A percentile compares a stretch with the other conserved stretches of the same genome.
Evolutionary conservation across 176 grass and related monocot genomes (phyloP).

Genomic region (Elaeis guineensis): DNA sequence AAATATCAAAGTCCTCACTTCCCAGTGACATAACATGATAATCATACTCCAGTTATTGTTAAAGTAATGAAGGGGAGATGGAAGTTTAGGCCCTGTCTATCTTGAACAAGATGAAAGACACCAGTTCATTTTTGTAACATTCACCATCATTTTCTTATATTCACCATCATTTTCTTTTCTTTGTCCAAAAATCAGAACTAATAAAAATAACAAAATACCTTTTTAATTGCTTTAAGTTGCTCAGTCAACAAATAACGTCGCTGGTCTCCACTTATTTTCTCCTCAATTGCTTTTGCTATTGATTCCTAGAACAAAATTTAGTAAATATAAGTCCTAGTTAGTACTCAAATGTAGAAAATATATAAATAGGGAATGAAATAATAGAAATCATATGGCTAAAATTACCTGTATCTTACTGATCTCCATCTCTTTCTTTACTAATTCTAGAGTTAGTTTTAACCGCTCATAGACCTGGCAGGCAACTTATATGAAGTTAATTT

Average conservation of each 20-base stretch:
- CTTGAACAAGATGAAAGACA: too few species aligned
- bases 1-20: neutral
- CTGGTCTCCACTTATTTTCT: slow-evolving; percentile 95
- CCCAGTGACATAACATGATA: too few species aligned
- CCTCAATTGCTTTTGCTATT: slow-evolving; percentile 97
- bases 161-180: too few species aligned
- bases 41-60: too few species aligned
- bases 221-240: slow-evolving; percentile 99
- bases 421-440: slow-evolving; percentile 98
- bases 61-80: too few species aligned
- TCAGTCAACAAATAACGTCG: slow-evolving; percentile 92
- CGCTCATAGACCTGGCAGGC: slow-evolving; percentile 74
- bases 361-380: slow-evolving; percentile 12
- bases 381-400: neutral
- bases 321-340: neutral
- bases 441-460: slow-evolving; percentile 84
- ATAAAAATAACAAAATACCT: slow-evolving; percentile 32
- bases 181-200: too few species aligned
- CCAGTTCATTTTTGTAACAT: too few species aligned
- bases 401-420: slow-evolving; percentile 93
- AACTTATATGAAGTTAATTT: slow-evolving; percentile 6
- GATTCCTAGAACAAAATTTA: slow-evolving; percentile 56
- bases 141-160: too few species aligned
- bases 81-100: too few species aligned
- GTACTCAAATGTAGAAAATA: slow-evolving; percentile 4